Evolutionary conservation across 179 eudicot species (phyloP).

Genomic region (Kewa caespitosa): DNA sequence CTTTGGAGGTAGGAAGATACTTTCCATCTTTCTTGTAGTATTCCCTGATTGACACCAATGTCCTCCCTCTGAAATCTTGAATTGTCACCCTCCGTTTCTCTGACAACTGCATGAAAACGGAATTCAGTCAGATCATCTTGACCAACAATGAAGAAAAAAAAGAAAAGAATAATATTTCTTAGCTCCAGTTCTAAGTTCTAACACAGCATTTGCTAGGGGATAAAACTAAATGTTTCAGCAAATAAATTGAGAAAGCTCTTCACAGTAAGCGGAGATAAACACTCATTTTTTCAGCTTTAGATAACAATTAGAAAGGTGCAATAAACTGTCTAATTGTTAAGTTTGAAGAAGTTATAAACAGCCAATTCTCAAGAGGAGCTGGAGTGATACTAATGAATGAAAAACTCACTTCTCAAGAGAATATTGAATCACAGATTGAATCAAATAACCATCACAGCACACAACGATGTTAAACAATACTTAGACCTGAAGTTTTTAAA

Average conservation of each 20-base stretch:
- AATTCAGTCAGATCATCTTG: not conserved
- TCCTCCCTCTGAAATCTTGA: slow-evolving; percentile 80
- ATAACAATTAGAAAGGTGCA: no score
- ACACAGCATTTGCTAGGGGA: not conserved
- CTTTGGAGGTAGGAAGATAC: slow-evolving; percentile 80
- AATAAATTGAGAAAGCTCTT: not conserved
- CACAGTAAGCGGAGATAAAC: not conserved
- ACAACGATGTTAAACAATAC: no score
- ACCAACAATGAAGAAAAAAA: not conserved
- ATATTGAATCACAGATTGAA: no score
- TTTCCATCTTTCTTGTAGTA: slow-evolving; percentile 79
- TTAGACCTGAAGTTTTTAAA: no score
- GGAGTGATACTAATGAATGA: no score
- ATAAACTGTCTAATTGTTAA: no score
- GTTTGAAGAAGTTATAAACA: no score
- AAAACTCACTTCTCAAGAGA: no score
- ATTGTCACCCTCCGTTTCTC: slow-evolving; percentile 81
- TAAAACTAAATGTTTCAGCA: not conserved
- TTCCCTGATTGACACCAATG: slow-evolving; percentile 90
- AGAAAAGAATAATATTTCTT: no score
- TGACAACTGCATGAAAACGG: slow-evolving; percentile 53
- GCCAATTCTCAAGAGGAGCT: no score
- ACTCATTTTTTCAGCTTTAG: no score
- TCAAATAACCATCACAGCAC: no score
- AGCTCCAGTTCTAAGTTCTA: not conserved